Evolutionary conservation across 2,329 filamentous ascomycete species (phyloP), one percentile per base, ranked within the genome.

Genomic region (Colletotrichum simmondsii): DNA sequence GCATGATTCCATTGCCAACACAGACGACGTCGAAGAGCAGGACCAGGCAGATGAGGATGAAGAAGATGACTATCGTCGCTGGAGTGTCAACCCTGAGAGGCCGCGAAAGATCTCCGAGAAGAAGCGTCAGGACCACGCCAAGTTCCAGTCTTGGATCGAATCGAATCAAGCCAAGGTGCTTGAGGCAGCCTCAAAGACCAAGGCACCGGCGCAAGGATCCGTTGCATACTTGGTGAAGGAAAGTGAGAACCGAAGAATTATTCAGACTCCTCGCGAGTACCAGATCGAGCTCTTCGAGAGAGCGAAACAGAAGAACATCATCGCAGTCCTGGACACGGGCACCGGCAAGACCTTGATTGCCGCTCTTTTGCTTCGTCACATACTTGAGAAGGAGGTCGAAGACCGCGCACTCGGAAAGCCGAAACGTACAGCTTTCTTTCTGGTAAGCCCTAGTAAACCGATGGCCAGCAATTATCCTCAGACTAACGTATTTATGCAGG

Each of bases 281-380:
- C 97, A 99, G 80, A 85, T 94, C 14, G 96, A 98, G 79, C 88
- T 99, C 0, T 98, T 97, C 78, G 94, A 98, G 80, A 90, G 90
- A 75, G 96, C 97, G 4, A 98, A 97, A 79, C 79, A 89, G 64
- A 89, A 92, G 76, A 99, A 99, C 79, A 93, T 92, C 8, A 97
- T 99, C 76, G 95, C 97, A 1, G 97, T 99, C 1, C 88, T 98
- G 1, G 95, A 97, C 78, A 98, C 96, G n/a, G 95, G 97, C 14
- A 95, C 95, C 4, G 97, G 97, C 2, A 99, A 99, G 83, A 99
- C 97, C 0, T 86, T 98, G n/a, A 98, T 99, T 77, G 95, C 97
- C 0, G 95, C 94, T 1, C 87, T 98, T 3, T 87, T 99, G 5
- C 87, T 98, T 28, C 91, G 92, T 52, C 90, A 97, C 80, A 88